Base-by-base conservation (phyloP, 208 protist genomes). In the Leishmania gerbilli region DNA sequence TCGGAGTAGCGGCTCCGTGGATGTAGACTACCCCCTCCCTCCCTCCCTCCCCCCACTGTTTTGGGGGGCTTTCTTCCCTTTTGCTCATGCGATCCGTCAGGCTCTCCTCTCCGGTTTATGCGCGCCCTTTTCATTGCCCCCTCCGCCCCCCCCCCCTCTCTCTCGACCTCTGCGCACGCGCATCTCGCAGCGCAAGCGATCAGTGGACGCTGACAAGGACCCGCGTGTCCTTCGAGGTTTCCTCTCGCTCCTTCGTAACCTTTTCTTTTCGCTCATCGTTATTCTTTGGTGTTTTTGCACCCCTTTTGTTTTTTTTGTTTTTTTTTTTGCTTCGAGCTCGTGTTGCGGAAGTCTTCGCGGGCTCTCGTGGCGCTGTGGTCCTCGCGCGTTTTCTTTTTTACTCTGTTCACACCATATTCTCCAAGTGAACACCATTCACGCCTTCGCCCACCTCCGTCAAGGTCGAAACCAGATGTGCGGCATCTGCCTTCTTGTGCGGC, bases 401-500 rank as follows among this genome's bases (percentile, higher is more conserved):
- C 47, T 34, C 27, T 17, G 21, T 31, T 6, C 21, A 74, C 4
- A 15, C 40, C 64, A 34, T 37, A 34, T n/a, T 53, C 42, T 27
- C 8, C 69, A 27, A 37, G 69, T 31, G 45, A 51, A 9, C n/a
- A 31, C 69, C 40, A 34, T 53, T 53, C 27, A 34, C 69, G 21
- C 11, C 45, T 55, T 27, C 21, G 1, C 8, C 27, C 37, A 34
- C 40, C 65, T 51, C 24, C 27, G 40, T 55, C 11, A 7, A 34
- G 31, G 31, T 34, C 31, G 21, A 45, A 40, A 8, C 24, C 40
- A 27, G 47, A 86, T 86, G 82, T 86, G 82, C 45, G 82, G 82
- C 42, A 86, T 86, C 71, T 86, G 82, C 40, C 74, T 86, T 24
- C 40, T 86, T 56, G 76, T 86, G 53, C 64, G 79, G 40, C 82